Percentiles rank a stretch among this genome's conserved stretches.
These are phyloP conservation scores for Malus orientalis DNA, from an alignment of 306 rosid genomes.

Conservation along the genomic window DNA sequence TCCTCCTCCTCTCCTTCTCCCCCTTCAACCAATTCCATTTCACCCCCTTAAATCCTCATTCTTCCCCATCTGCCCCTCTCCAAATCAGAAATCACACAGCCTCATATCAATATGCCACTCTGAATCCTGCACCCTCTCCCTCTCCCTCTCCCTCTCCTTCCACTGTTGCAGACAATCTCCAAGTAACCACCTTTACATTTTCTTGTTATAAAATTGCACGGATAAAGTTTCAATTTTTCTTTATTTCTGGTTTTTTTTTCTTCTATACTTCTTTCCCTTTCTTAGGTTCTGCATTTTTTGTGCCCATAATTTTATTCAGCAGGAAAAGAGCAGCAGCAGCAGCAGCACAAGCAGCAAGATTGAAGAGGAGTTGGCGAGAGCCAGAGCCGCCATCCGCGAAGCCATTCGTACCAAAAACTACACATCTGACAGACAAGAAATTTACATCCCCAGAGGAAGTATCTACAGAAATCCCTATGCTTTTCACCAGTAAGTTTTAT, in stretches of 20 bases:
- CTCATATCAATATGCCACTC: not conserved
- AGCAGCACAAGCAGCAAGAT: not conserved
- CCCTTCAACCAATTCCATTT: constrained; percentile 3
- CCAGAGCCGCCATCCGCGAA: constrained; percentile 13
- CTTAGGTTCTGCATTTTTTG: not conserved
- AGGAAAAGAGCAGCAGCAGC: not conserved
- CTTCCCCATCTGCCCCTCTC: not conserved
- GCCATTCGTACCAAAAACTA: constrained; percentile 7
- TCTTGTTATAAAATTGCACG: not conserved
- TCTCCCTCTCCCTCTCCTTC: constrained; percentile 1
- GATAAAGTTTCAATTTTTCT: not conserved
- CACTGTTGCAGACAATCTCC: not conserved
- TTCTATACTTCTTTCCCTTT: not conserved
- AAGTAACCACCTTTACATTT: not conserved
- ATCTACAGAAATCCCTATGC: constrained; percentile 20
- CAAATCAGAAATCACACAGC: not conserved
- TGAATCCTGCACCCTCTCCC: not conserved
- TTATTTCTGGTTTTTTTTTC: not conserved
- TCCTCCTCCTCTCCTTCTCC: not conserved
- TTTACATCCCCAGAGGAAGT: constrained; percentile 20
- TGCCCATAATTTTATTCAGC: not conserved
- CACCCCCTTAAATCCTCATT: not conserved
- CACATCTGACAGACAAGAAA: constrained; percentile 13
- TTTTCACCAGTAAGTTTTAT: constrained; percentile 12
- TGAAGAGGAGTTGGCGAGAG: constrained; percentile 22